Evolutionary conservation across 495 filamentous ascomycete species (phyloP).

Genomic region (Penicillium angulare): DNA sequence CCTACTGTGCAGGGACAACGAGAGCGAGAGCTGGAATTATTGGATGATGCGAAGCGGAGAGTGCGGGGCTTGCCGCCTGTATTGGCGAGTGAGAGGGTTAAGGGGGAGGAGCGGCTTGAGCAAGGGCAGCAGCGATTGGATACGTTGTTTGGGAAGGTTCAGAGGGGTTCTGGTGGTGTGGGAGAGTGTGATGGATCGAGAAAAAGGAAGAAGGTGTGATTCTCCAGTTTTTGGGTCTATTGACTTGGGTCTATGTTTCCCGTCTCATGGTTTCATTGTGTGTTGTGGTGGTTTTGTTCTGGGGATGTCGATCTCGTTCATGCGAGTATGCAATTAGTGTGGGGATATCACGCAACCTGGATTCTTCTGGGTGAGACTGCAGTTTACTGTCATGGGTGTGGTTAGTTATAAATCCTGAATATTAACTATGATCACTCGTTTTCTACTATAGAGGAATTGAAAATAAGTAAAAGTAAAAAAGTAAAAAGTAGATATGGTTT

Average conservation of each 20-base stretch:
- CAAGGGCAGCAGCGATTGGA: conserved; percentile 36
- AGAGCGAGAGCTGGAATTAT: conserved; percentile 32
- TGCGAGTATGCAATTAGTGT: no score
- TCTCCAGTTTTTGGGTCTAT: neutral
- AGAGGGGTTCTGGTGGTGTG: neutral
- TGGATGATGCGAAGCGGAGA: conserved; percentile 31
- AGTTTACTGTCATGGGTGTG: no score
- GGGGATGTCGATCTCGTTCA: no score
- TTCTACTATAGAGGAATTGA: no score
- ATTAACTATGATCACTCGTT: no score
- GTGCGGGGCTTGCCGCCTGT: conserved; percentile 33
- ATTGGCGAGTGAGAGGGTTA: conserved; percentile 29
- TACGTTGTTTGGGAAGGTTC: conserved; percentile 23
- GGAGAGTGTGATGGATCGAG: neutral
- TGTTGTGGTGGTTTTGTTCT: no score
- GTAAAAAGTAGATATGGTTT: neutral
- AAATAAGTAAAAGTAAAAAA: neutral
- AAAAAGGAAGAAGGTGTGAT: neutral
- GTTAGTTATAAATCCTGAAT: no score
- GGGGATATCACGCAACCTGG: no score
- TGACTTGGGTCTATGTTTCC: no score
- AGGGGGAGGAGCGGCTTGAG: conserved; percentile 23
- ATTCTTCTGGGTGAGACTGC: no score
- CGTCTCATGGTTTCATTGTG: no score
- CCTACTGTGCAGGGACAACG: conserved; percentile 34